Conservation (phyloP, 371 early-diverging fungal genomes). For the Mortierella sp. region DNA sequence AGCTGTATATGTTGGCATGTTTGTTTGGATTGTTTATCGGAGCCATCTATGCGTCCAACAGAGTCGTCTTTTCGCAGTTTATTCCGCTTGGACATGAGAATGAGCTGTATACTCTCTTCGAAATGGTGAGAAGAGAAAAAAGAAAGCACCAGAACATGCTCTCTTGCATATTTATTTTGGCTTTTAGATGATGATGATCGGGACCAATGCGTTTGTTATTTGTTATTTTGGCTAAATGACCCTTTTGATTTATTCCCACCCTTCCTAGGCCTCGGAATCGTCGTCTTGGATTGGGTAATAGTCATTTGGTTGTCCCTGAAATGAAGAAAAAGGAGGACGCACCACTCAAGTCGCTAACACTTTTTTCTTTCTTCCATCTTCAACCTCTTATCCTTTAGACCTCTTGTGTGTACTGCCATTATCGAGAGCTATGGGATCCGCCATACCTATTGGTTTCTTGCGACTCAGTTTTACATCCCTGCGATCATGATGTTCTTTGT, state of each 20-base stretch:
- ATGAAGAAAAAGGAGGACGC: background rate
- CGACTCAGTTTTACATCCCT: conserved; percentile 24
- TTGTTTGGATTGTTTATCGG: conserved; percentile 32
- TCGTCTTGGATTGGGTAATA: conserved; percentile 35
- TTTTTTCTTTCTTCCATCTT: background rate
- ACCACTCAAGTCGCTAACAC: background rate
- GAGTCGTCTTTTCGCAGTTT: conserved; percentile 31
- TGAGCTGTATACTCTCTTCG: conserved; percentile 34
- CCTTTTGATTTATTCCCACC: background rate
- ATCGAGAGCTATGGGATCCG: conserved; percentile 27
- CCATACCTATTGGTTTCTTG: conserved; percentile 26
- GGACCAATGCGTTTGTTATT: background rate
- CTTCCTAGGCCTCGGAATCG: conserved; percentile 15
- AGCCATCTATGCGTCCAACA: conserved; percentile 24
- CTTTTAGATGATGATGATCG: background rate
- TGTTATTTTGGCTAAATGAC: background rate
- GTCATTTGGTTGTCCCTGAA: background rate
- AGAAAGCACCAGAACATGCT: background rate
- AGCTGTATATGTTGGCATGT: conserved; percentile 21
- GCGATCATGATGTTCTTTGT: conserved; percentile 24
- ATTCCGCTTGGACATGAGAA: conserved; percentile 38
- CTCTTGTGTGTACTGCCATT: conserved; percentile 30
- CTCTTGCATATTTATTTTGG: background rate
- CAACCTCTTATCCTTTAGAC: background rate
- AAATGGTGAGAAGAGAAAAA: conserved; percentile 11